Evolutionary conservation across 176 grass and related monocot species (phyloP).

Genomic region (Eragrostis nindensis): DNA sequence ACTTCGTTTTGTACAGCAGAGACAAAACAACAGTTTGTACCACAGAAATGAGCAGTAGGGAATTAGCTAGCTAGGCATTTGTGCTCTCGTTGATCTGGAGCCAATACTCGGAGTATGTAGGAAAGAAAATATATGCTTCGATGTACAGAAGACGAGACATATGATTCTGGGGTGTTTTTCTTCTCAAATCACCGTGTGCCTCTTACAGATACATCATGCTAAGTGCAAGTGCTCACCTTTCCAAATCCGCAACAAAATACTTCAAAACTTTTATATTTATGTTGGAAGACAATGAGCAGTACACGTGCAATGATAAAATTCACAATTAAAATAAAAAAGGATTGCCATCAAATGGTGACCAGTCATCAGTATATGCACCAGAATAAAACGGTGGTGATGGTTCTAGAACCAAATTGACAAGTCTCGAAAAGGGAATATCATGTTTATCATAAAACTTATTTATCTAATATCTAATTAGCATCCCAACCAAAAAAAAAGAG

Average conservation of each 20-base stretch:
- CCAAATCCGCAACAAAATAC: not conserved
- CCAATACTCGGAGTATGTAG: not conserved
- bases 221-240: not conserved
- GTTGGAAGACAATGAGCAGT: not conserved
- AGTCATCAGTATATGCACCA: not conserved
- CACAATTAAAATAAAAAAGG: too few relatives aligned
- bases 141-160: constrained; percentile 17
- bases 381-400: not conserved
- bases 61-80: constrained; percentile 54
- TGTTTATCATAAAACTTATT: constrained; percentile 52
- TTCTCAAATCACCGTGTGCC: not conserved
- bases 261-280: not conserved
- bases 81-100: constrained; percentile 22
- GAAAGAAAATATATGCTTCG: not conserved
- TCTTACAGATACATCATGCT: not conserved
- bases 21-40: constrained; percentile 26
- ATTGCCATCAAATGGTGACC: not conserved
- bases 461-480: constrained; percentile 43
- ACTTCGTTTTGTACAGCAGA: constrained; percentile 34
- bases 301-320: too few relatives aligned
- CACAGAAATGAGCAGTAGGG: constrained; percentile 35
- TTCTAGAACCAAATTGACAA: constrained; percentile 16
- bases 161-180: not conserved
- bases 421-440: constrained; percentile 9
- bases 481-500: constrained; percentile 22